Evolutionary conservation across 306 rosid species (phyloP), one percentile per base, ranked within the genome.

Genomic region (Lagenaria siceraria): DNA sequence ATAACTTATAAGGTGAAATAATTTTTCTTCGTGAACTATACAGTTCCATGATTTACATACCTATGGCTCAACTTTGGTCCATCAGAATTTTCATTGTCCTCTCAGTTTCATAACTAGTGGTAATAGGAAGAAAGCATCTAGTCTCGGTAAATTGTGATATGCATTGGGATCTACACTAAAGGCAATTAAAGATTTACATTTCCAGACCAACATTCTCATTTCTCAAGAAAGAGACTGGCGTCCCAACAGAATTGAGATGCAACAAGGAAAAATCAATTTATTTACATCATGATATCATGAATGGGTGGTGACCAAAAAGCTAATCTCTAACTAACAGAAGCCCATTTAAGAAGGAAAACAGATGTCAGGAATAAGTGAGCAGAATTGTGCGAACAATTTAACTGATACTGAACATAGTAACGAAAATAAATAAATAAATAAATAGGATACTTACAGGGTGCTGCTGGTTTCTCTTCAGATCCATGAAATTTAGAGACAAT

Each of bases 391-490:
- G 10, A 42, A 42, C 74, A 68, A n/a, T 68, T 68, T 12, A 49
- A 70, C 12, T 19, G 56, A 46, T 22, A 52, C 46, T 52, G 49
- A 29, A 42, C 52, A 52, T 33, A 18, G 24, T 64, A 36, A 19
- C 9, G 24, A 19, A 9, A 19, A 10, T 31, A 29, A 62, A 35
- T 14, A 51, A 62, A 35, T 14, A 51, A 64, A 77, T 40, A 49
- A 55, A 55, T 69, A 80, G 15, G 54, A 27, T 52, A 89, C 96
- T 91, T 88, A 94, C 98, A 77, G 72, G 96, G 77, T 78, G 95
- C 97, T 0, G 98, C 98, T 3, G 98, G 97, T 85, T 94, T 94
- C 87, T 94, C 98, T 94, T 90, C 87, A 83, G 78, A 82, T 72
- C 83, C 89, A 46, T 81, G 86, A 84, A 83, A 82, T 82, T 80